These are phyloP conservation scores for Zizania palustris DNA, from an alignment of 202 grass and related monocot species.

Conservation along the genomic window DNA sequence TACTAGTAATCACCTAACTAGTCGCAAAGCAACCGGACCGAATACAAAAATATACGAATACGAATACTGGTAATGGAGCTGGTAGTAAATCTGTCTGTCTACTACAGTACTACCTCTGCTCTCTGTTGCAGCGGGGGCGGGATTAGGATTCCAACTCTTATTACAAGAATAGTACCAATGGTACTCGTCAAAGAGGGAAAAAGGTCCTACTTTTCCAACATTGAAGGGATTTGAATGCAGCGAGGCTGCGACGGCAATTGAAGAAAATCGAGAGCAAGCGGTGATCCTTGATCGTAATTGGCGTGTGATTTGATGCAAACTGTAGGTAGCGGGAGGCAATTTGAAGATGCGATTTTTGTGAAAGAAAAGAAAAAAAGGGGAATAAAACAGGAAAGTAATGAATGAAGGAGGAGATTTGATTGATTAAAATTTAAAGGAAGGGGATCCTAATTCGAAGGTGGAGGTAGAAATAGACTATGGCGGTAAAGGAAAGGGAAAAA, in stretches of 20 bases:
- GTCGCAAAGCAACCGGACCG: too few relatives aligned
- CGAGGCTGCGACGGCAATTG: not conserved
- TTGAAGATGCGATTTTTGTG: not conserved
- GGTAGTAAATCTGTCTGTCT: not conserved
- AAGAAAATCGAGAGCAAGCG: not conserved
- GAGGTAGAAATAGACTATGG: not conserved
- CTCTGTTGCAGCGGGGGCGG: not conserved
- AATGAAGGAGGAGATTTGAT: not conserved
- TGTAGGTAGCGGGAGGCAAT: not conserved
- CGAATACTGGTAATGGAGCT: not conserved
- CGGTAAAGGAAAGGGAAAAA: not conserved
- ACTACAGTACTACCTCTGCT: not conserved
- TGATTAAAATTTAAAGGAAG: too few relatives aligned
- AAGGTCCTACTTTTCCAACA: not conserved
- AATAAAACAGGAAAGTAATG: slow-evolving; percentile 37
- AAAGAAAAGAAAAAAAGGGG: not conserved
- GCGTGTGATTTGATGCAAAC: not conserved
- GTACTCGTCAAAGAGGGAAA: not conserved
- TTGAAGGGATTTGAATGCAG: not conserved
- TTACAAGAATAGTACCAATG: not conserved
- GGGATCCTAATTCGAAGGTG: too few relatives aligned
- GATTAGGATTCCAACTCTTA: not conserved
- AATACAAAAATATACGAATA: too few relatives aligned
- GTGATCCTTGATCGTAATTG: not conserved
- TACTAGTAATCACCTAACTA: too few relatives aligned